Evolutionary conservation across 805 yeast genomes (phyloP), one percentile per base, ranked within the genome.

Genomic region (Yamadazyma kitorensis): DNA sequence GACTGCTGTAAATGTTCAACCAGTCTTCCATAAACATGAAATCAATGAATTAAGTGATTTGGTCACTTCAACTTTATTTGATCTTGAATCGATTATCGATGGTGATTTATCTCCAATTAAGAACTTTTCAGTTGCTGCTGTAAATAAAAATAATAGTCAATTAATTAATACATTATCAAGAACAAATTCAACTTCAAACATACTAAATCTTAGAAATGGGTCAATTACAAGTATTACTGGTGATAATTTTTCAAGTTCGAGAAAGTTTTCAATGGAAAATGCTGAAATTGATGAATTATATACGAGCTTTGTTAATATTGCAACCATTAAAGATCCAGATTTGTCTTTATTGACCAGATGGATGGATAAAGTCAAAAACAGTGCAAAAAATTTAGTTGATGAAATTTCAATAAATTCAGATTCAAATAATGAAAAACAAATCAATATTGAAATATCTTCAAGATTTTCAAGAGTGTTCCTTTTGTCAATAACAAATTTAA

Each of bases 1-100:
- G 19, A 83, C 96, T 0, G 96, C 96, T 0, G 95, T 93, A 10
- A 87, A 86, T 41, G 96, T 93, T 5, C 98, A 93, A 59, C 98
- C 98, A 0, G 94, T 91, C 9, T 93, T 93, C 63, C 95, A 93
- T 52, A 77, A 94, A 43, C 82, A 84, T 43, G 91, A 86, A 49
- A 83, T 91, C 33, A 82, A 93, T 28, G 80, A 79, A 45, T 69
- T 93, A 48, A 83, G 88, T 53, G 98, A 93, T 55, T 61, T 79
- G 32, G 80, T 80, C 16, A 80, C 82, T 1, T 76, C 68, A 41
- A 72, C 78, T 9, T 57, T 86, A 27, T 69, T 86, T 57, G 95
- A 87, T 48, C 62, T 86, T 21, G 95, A 87, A 55, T 82, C 66
- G 2, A 61, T 65, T 14, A 55, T 68, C 58, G 74, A 68, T 38